Percentiles rank a stretch among this genome's conserved stretches.
Conservation (phyloP, 306 rosid genomes). For the Fragaria vesca region DNA sequence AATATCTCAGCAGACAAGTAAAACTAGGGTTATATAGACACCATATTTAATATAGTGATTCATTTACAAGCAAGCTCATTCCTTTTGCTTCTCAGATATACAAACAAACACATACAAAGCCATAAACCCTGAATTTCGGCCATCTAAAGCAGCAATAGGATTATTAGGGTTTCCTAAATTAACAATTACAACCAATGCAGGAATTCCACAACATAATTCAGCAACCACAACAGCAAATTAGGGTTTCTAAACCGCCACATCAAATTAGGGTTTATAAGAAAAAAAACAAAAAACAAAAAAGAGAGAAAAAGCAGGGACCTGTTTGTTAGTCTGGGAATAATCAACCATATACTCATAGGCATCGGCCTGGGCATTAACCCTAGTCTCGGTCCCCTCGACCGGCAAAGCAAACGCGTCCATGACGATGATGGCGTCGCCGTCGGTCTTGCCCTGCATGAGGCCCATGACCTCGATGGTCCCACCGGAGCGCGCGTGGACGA, state of each 20-base stretch:
- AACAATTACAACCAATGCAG: neutral
- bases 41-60: neutral
- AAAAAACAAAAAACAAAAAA: too few species aligned
- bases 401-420: constrained; percentile 97
- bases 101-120: neutral
- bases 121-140: neutral
- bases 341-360: constrained; percentile 98
- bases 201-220: neutral
- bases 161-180: neutral
- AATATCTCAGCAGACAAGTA: neutral
- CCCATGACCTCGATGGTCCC: constrained; percentile 98
- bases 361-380: constrained; percentile 99
- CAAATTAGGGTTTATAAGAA: too few species aligned
- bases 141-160: neutral
- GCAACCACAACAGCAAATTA: neutral
- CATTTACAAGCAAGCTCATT: neutral
- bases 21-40: neutral
- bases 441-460: constrained; percentile 96
- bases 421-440: constrained; percentile 84
- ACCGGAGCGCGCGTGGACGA: constrained; percentile 96
- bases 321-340: constrained; percentile 88
- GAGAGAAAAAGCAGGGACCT: constrained; percentile 41
- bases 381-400: constrained; percentile 95
- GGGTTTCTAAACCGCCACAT: too few species aligned
- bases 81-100: neutral